Evolutionary conservation across 495 filamentous ascomycete species (phyloP).

Genomic region (Viridothelium virens): DNA sequence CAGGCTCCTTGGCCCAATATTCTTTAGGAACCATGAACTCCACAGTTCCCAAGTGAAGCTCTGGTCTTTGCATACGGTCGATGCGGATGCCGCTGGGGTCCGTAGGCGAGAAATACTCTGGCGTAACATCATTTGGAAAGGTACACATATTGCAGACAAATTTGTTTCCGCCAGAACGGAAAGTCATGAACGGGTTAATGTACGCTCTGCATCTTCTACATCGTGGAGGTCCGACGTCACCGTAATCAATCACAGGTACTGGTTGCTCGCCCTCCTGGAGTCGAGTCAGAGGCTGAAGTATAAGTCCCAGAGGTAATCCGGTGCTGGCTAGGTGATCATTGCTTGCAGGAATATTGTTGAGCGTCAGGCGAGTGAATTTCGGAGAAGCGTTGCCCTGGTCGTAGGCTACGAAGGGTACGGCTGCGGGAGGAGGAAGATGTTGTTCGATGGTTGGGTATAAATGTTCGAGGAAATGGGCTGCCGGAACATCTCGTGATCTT

Average conservation of each 20-base stretch:
- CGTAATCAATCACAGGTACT: conserved; percentile 92
- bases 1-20: conserved; percentile 94
- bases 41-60: conserved; percentile 82
- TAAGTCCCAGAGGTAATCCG: conserved; percentile 73
- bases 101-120: conserved; percentile 88
- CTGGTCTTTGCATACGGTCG: conserved; percentile 82
- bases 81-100: conserved; percentile 80
- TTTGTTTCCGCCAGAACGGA: conserved; percentile 86
- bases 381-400: conserved; percentile 97
- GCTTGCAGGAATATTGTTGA: conserved; percentile 84
- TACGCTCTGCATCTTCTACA: conserved; percentile 92
- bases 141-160: conserved; percentile 98
- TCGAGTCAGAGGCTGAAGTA: conserved; percentile 82
- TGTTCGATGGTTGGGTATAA: conserved; percentile 92
- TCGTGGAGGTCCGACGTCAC: conserved; percentile 80
- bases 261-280: conserved; percentile 77
- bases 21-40: conserved; percentile 97
- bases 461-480: conserved; percentile 76
- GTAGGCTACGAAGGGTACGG: conserved; percentile 81
- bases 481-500: conserved; percentile 67
- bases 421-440: conserved; percentile 79
- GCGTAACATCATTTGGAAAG: conserved; percentile 87
- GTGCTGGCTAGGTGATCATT: conserved; percentile 72
- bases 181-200: conserved; percentile 99
- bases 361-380: conserved; percentile 80